Percentiles rank a stretch among this genome's conserved stretches.
Evolutionary conservation across 2,329 filamentous ascomycete genomes (phyloP).

Genomic region (Samsoniella hepiali): DNA sequence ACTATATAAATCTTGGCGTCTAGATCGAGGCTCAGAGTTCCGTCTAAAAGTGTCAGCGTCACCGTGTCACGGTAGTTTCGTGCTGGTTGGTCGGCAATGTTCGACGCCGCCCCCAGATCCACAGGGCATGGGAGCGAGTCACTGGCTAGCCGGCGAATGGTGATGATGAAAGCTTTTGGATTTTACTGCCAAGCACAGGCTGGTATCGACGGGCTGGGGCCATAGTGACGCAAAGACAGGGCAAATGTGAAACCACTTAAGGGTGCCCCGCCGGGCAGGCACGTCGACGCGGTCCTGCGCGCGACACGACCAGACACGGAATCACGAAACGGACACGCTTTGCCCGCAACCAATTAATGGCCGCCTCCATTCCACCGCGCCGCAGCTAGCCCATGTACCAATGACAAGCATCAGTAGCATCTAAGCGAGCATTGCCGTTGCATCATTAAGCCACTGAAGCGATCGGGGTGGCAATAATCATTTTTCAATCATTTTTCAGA

Average conservation of each 20-base stretch:
- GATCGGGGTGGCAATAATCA: neutral
- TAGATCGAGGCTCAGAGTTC: neutral
- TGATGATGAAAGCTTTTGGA: neutral
- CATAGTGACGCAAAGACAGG: neutral
- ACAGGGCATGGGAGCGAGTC: neutral
- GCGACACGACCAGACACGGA: conserved; percentile 33
- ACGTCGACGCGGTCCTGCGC: conserved; percentile 5
- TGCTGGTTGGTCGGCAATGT: neutral
- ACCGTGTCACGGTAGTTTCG: neutral
- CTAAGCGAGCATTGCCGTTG: neutral
- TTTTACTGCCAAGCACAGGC: neutral
- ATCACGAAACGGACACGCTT: conserved; percentile 46
- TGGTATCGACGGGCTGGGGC: neutral
- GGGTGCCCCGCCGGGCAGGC: conserved; percentile 2
- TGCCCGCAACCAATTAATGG: conserved; percentile 23
- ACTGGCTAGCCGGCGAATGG: neutral
- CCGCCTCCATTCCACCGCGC: conserved; percentile 15
- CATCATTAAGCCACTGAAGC: neutral
- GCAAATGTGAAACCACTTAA: conserved; percentile 18
- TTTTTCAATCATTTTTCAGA: too few species aligned
- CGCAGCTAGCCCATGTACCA: neutral
- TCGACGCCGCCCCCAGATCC: neutral
- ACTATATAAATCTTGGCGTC: too few species aligned
- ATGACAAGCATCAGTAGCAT: neutral
- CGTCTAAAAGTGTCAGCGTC: neutral